Conservation (phyloP, 1,284 basidiomycete genomes). For the Megacollybia platyphylla region DNA sequence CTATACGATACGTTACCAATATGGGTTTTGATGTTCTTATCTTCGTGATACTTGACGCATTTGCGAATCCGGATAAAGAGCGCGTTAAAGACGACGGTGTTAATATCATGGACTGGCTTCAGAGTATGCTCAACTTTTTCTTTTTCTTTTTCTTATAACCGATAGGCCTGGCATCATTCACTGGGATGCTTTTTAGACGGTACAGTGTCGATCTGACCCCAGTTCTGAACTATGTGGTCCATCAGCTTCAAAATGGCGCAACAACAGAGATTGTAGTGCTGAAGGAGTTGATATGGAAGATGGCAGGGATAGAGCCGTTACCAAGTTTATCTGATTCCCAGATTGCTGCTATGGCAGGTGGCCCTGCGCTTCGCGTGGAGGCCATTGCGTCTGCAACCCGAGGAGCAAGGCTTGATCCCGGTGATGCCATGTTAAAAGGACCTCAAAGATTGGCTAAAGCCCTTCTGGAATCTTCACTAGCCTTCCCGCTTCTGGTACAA, state of each 20-base stretch:
- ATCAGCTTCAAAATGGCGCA: slow-evolving; percentile 77
- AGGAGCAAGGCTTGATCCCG: slow-evolving; percentile 56
- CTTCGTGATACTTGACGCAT: slow-evolving; percentile 79
- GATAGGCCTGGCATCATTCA: slow-evolving; percentile 81
- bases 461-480: slow-evolving; percentile 61
- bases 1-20: slow-evolving; percentile 80
- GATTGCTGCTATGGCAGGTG: slow-evolving; percentile 83
- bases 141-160: slow-evolving; percentile 8
- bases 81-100: slow-evolving; percentile 90
- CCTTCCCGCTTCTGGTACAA: slow-evolving; percentile 76
- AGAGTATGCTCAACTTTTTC: slow-evolving; percentile 47
- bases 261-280: slow-evolving; percentile 87
- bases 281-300: slow-evolving; percentile 87
- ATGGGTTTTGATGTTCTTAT: slow-evolving; percentile 93
- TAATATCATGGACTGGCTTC: slow-evolving; percentile 86
- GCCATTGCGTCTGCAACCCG: slow-evolving; percentile 62
- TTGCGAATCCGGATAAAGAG: slow-evolving; percentile 77
- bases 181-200: slow-evolving; percentile 83
- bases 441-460: slow-evolving; percentile 59
- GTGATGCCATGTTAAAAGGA: slow-evolving; percentile 45
- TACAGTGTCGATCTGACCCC: slow-evolving; percentile 79
- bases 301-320: slow-evolving; percentile 89
- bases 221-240: slow-evolving; percentile 82
- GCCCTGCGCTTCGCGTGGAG: slow-evolving; percentile 79
- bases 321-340: slow-evolving; percentile 84